Conservation (phyloP, 805 yeast genomes). For the Cyberlindnera xylosilytica region DNA sequence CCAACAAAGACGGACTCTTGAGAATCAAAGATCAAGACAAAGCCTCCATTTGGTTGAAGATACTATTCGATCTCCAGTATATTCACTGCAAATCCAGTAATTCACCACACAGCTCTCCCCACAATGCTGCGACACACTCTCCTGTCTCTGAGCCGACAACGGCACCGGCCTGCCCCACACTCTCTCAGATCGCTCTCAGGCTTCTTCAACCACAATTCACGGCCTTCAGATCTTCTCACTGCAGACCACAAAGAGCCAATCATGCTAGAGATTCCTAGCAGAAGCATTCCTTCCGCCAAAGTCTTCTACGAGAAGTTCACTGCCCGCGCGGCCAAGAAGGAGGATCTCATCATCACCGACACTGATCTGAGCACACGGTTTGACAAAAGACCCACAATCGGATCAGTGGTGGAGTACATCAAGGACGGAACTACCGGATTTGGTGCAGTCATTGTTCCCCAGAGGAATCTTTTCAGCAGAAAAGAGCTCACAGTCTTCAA, state of each 20-base stretch:
- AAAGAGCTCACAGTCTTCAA: conserved; percentile 8
- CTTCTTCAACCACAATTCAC: conserved; percentile 6
- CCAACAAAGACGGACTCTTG: too few relatives aligned
- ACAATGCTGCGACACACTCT: background rate
- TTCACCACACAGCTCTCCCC: too few relatives aligned
- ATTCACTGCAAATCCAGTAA: too few relatives aligned
- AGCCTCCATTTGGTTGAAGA: too few relatives aligned
- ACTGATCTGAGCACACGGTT: background rate
- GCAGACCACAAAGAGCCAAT: background rate
- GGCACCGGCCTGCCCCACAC: conserved; percentile 7
- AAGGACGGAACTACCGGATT: background rate
- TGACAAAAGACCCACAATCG: conserved; percentile 5
- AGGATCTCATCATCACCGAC: background rate
- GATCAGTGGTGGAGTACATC: conserved; percentile 14
- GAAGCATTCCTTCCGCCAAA: background rate
- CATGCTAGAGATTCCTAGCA: too few relatives aligned
- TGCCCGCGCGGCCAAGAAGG: background rate
- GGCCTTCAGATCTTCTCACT: background rate
- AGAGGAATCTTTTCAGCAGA: conserved; percentile 6
- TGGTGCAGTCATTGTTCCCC: conserved; percentile 11
- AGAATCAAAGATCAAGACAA: too few relatives aligned
- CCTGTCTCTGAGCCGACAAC: background rate
- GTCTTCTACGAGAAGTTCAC: background rate
- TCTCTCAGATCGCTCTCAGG: too few relatives aligned
- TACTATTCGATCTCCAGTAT: too few relatives aligned